These are phyloP conservation scores for Juncus inflexus DNA, from an alignment of 176 grass and related monocot genomes.

Conservation along the genomic window DNA sequence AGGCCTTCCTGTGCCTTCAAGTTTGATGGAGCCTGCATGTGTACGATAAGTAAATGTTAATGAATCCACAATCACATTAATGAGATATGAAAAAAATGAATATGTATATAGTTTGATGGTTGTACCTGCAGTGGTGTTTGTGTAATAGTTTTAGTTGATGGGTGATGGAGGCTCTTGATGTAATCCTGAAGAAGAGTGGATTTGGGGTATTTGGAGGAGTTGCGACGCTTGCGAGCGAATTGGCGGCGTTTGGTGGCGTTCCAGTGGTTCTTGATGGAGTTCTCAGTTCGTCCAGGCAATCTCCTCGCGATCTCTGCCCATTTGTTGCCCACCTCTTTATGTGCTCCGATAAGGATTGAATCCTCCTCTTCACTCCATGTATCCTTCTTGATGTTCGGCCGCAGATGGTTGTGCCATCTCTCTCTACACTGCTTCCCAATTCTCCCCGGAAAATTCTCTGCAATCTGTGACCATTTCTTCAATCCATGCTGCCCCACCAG, in stretches of 20 bases:
- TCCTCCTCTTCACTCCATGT: not conserved
- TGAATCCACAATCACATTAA: too few relatives aligned
- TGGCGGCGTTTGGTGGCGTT: constrained; percentile 23
- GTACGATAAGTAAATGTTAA: too few relatives aligned
- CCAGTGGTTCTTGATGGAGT: constrained; percentile 93
- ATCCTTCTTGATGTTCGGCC: constrained; percentile 20
- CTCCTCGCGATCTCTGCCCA: constrained; percentile 68
- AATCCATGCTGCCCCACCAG: constrained; percentile 8
- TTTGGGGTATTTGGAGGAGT: not conserved
- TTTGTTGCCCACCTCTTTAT: constrained; percentile 25
- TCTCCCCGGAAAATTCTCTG: not conserved
- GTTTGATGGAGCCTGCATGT: too few relatives aligned
- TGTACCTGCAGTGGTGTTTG: too few relatives aligned
- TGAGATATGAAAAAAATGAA: too few relatives aligned
- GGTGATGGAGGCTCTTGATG: not conserved
- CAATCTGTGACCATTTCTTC: constrained; percentile 22
- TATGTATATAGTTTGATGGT: too few relatives aligned
- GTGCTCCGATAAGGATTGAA: not conserved
- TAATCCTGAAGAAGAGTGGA: not conserved
- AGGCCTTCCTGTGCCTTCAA: too few relatives aligned
- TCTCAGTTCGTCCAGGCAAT: constrained; percentile 75
- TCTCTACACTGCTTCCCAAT: constrained; percentile 32
- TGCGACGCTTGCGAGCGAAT: too few relatives aligned
- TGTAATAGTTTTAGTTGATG: too few relatives aligned
- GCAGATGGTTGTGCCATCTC: constrained; percentile 34